Base-by-base conservation (phyloP, 2,329 filamentous ascomycete genomes). In the Seiridium unicorne region DNA sequence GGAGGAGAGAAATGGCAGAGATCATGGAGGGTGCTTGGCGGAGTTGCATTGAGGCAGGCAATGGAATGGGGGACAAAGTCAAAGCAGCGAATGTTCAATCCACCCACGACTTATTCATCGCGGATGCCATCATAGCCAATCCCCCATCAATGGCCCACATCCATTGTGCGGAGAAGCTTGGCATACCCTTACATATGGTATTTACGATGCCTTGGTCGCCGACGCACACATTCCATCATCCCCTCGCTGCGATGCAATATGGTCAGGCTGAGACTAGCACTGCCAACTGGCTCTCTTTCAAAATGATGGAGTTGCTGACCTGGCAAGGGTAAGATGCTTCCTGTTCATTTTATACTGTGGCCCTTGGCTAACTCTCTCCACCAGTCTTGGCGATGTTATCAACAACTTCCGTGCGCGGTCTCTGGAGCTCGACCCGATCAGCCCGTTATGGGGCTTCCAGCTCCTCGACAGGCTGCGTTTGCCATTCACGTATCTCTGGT, bases 401-500 rank as follows among this genome's bases (percentile, higher is more conserved):
- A 57, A 57, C 44, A 81, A 82, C 32, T 91, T 90, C 67, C 82
- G 89, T 36, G 82, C 83, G 60, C 81, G 84, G 51, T 83, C 77
- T 35, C 77, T 92, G 0, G 81, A 82, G 5, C 74, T 92, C 0
- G 89, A 91, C 60, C 80, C 85, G 0, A 79, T 92, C 59, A 88
- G 84, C 64, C 79, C 86, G 9, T 81, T 90, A 63, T 89, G 84
- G 77, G 89, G 86, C 9, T 87, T 87, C 9, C 85, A 85, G 10
- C 83, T 91, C 72, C 74, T 89, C 2, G 79, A 83, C 18, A 81
- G 86, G 26, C 73, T 91, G 31, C 80, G 79, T 26, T 80, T 91
- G 5, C 89, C 89, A 0, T 87, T 84, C 65, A 90, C 88, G 0
- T 92, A 92, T 66, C 87, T 88, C 65, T 91, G 89, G 89, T 89